These are phyloP conservation scores for Codiaeum variegatum DNA, from an alignment of 441 rosid genomes.

Conservation along the genomic window DNA sequence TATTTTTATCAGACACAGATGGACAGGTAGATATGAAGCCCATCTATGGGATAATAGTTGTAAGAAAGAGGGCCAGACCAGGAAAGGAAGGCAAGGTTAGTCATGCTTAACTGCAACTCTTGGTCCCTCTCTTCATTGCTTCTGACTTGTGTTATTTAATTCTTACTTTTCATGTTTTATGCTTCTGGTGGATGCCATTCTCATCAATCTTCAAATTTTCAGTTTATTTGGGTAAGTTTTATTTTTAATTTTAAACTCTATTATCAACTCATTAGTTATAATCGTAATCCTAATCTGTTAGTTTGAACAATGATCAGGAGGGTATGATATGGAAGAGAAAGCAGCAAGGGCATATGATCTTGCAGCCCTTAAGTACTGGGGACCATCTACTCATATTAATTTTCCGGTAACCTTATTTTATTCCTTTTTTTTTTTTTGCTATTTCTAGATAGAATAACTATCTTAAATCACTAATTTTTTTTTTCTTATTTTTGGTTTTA, in stretches of 20 bases:
- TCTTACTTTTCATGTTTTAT: constrained; percentile 29
- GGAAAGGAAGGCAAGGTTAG: constrained; percentile 98
- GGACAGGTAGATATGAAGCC: constrained; percentile 97
- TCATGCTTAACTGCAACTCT: constrained; percentile 20
- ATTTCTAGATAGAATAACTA: not conserved
- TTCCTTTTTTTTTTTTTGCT: too few relatives aligned
- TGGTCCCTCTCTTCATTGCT: constrained; percentile 20
- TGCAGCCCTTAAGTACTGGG: constrained; percentile 98
- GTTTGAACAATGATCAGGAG: constrained; percentile 40
- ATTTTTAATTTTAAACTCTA: not conserved
- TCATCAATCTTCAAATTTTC: constrained; percentile 28
- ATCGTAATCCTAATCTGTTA: not conserved
- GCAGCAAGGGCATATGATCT: constrained; percentile 95
- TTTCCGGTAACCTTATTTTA: too few relatives aligned
- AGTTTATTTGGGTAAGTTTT: constrained; percentile 66
- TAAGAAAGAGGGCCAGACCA: constrained; percentile 96
- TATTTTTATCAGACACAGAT: constrained; percentile 56
- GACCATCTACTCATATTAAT: constrained; percentile 79
- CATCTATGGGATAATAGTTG: constrained; percentile 98
- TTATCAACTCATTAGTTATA: not conserved
- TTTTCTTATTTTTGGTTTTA: constrained; percentile 20
- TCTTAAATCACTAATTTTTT: not conserved
- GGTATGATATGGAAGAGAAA: constrained; percentile 95
- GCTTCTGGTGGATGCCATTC: constrained; percentile 34
- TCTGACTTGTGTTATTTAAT: constrained; percentile 29